Evolutionary conservation across 2,329 filamentous ascomycete species (phyloP).

Genomic region (Lachnellula occidentalis): DNA sequence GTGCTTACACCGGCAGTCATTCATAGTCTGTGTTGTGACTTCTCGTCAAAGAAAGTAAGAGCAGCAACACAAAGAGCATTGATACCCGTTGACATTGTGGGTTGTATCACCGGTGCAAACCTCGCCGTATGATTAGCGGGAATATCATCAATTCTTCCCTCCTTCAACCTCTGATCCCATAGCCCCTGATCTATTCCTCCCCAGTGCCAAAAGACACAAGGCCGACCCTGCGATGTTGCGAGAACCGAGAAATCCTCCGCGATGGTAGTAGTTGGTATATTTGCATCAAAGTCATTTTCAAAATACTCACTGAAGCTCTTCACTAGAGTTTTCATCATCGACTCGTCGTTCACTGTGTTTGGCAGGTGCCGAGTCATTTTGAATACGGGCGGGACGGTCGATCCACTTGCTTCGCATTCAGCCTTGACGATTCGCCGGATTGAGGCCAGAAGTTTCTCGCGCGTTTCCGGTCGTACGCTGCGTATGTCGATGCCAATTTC

Average conservation of each 20-base stretch:
- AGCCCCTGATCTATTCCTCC: slow-evolving; percentile 45
- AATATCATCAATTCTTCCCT: slow-evolving; percentile 38
- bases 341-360: slow-evolving; percentile 20
- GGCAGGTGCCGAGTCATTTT: slow-evolving; percentile 17
- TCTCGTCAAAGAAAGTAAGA: slow-evolving; percentile 36
- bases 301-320: slow-evolving; percentile 9
- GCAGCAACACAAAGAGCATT: slow-evolving; percentile 45
- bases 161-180: slow-evolving; percentile 44
- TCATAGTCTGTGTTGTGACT: neutral
- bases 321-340: slow-evolving; percentile 10
- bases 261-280: slow-evolving; percentile 3
- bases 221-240: slow-evolving; percentile 40
- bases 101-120: slow-evolving; percentile 54
- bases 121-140: slow-evolving; percentile 52
- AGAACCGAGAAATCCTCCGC: slow-evolving; percentile 37
- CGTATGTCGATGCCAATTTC: slow-evolving; percentile 39
- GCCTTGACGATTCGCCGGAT: slow-evolving; percentile 46
- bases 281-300: slow-evolving; percentile 3
- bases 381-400: slow-evolving; percentile 33
- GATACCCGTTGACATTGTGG: slow-evolving; percentile 46
- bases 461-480: slow-evolving; percentile 30
- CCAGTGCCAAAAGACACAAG: slow-evolving; percentile 50
- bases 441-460: slow-evolving; percentile 32
- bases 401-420: slow-evolving; percentile 40
- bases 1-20: neutral